These are phyloP conservation scores for Yamagishiella unicocca DNA, from an alignment of 139 green algal genomes.

Conservation along the genomic window DNA sequence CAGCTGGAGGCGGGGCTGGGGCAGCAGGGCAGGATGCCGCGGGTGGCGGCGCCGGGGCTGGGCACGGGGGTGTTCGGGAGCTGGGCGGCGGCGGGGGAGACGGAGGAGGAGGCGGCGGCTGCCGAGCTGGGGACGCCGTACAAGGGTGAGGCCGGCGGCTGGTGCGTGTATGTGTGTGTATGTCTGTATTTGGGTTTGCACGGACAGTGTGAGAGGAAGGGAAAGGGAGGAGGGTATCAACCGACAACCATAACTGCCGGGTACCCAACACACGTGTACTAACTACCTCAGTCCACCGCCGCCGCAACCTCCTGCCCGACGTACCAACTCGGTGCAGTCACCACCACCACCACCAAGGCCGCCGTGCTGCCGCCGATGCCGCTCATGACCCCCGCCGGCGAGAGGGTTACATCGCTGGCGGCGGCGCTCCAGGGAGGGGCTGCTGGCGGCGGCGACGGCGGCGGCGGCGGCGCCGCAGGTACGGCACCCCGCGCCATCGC, in stretches of 20 bases:
- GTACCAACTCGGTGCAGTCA: no score
- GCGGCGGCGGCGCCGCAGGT: not conserved
- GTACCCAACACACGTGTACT: no score
- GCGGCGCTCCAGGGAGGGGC: not conserved
- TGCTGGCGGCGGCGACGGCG: not conserved
- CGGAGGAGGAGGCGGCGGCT: not conserved
- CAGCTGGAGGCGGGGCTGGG: slow-evolving; percentile 50
- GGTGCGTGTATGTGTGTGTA: no score
- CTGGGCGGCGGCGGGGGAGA: slow-evolving; percentile 45
- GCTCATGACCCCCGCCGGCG: not conserved
- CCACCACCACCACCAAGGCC: not conserved
- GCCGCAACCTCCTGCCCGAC: no score
- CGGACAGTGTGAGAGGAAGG: no score
- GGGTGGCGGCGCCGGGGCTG: slow-evolving; percentile 66
- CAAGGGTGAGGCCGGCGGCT: not conserved
- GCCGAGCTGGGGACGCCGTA: not conserved
- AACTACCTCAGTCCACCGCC: no score
- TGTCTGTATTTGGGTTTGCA: no score
- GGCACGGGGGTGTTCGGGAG: slow-evolving; percentile 68
- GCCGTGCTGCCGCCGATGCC: not conserved
- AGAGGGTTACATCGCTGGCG: slow-evolving; percentile 17
- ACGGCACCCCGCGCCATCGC: not conserved
- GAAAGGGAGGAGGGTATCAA: no score
- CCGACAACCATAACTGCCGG: no score
- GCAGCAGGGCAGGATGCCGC: slow-evolving; percentile 5